Conservation (phyloP, 345 rosid species). For the Acer campestre region DNA sequence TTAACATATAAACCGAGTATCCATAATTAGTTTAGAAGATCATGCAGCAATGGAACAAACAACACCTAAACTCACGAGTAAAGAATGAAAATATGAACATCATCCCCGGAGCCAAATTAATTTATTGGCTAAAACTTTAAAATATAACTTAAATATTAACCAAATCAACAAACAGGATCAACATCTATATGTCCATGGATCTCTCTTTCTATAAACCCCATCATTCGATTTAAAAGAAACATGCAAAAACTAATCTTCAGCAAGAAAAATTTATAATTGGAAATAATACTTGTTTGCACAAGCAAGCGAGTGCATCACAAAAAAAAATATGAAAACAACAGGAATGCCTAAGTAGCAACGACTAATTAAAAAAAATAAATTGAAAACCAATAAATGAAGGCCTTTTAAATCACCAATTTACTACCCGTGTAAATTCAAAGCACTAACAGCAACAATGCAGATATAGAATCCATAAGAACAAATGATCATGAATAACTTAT, state of each 20-base stretch:
- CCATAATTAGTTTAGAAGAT: background rate
- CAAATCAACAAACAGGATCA: background rate
- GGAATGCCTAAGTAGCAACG: background rate
- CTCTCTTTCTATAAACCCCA: background rate
- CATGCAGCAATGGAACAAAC: background rate
- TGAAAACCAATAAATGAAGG: background rate
- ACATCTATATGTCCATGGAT: conserved; percentile 1
- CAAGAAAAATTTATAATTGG: background rate
- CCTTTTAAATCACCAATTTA: background rate
- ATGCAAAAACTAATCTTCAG: background rate
- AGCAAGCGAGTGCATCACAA: background rate
- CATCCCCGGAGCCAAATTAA: background rate
- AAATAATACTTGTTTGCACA: background rate
- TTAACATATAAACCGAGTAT: background rate
- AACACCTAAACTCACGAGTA: background rate
- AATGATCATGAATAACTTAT: background rate
- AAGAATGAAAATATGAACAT: too few relatives aligned
- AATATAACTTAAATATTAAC: background rate
- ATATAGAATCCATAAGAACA: background rate
- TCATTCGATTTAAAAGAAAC: background rate
- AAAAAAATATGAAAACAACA: background rate
- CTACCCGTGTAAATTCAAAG: background rate
- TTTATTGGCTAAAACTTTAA: background rate
- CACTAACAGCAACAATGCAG: conserved; percentile 2
- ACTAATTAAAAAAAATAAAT: too few relatives aligned